Percentiles rank a stretch among this genome's conserved stretches.
Evolutionary conservation across 2,329 filamentous ascomycete species (phyloP).

Genomic region (Penicillium palitans): DNA sequence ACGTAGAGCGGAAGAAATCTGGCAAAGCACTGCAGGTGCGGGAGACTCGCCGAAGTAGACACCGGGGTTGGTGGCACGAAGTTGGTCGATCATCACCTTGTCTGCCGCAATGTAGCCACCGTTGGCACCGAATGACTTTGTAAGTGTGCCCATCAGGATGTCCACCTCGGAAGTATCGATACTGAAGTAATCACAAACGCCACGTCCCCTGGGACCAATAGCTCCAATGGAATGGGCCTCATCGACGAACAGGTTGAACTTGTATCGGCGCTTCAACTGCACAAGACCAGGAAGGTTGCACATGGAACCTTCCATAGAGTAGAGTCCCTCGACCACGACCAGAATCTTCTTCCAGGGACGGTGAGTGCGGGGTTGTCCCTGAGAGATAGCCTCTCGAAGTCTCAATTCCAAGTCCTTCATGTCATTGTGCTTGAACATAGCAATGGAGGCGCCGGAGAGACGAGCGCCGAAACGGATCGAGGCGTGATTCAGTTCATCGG

Average conservation of each 20-base stretch:
- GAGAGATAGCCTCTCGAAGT: slow-evolving; percentile 88
- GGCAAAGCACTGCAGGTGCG: slow-evolving; percentile 81
- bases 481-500: slow-evolving; percentile 95
- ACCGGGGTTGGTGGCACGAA: slow-evolving; percentile 80
- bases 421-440: slow-evolving; percentile 97
- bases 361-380: slow-evolving; percentile 96
- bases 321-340: slow-evolving; percentile 92
- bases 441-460: slow-evolving; percentile 90
- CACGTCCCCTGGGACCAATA: slow-evolving; percentile 80
- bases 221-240: slow-evolving; percentile 96
- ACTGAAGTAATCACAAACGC: slow-evolving; percentile 96
- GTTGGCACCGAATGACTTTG: slow-evolving; percentile 97
- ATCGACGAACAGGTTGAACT: slow-evolving; percentile 92
- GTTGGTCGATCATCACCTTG: slow-evolving; percentile 88
- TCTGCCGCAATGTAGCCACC: slow-evolving; percentile 92
- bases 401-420: slow-evolving; percentile 82
- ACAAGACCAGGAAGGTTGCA: slow-evolving; percentile 92
- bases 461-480: slow-evolving; percentile 95
- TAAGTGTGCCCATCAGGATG: slow-evolving; percentile 96
- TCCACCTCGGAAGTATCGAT: slow-evolving; percentile 86
- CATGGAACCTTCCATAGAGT: slow-evolving; percentile 99
- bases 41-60: slow-evolving; percentile 86
- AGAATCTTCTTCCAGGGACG: slow-evolving; percentile 99
- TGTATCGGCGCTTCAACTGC: slow-evolving; percentile 89
- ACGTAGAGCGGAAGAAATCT: slow-evolving; percentile 82